These are phyloP conservation scores for Debaryomyces fabryi DNA, from an alignment of 1,139 yeast species.

Conservation along the genomic window DNA sequence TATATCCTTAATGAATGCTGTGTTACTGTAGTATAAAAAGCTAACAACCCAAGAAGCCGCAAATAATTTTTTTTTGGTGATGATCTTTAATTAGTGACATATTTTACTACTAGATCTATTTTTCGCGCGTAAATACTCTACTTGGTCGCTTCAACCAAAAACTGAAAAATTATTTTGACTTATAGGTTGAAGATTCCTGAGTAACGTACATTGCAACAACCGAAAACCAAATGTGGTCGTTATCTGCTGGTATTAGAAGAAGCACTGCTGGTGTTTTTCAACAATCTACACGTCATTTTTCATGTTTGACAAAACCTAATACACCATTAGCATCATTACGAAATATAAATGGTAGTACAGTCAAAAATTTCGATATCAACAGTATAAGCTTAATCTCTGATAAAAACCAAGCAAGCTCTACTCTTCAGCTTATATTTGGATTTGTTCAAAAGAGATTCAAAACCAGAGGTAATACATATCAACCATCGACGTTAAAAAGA, in stretches of 20 bases:
- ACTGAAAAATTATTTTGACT: constrained; percentile 1
- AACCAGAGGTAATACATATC: constrained; percentile 91
- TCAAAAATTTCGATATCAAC: neutral
- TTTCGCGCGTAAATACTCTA: neutral
- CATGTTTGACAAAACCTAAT: constrained; percentile 20
- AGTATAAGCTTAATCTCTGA: constrained; percentile 5
- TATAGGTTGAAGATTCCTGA: neutral
- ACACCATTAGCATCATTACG: constrained; percentile 10
- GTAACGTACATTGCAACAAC: neutral
- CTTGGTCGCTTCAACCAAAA: neutral
- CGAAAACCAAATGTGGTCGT: constrained; percentile 2
- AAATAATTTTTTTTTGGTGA: constrained; percentile 9
- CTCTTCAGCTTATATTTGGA: constrained; percentile 34
- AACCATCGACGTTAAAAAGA: constrained; percentile 87
- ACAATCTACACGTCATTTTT: constrained; percentile 16
- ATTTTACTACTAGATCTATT: constrained; percentile 2
- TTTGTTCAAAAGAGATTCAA: constrained; percentile 71
- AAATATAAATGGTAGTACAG: neutral
- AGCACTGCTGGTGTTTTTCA: neutral
- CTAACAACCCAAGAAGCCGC: constrained; percentile 7
- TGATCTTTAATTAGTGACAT: constrained; percentile 9
- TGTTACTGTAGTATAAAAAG: neutral
- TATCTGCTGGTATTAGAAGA: neutral
- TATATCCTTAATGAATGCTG: neutral
- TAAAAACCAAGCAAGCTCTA: constrained; percentile 12